Evolutionary conservation across 2,329 filamentous ascomycete species (phyloP).

Genomic region (Curvularia lunata): DNA sequence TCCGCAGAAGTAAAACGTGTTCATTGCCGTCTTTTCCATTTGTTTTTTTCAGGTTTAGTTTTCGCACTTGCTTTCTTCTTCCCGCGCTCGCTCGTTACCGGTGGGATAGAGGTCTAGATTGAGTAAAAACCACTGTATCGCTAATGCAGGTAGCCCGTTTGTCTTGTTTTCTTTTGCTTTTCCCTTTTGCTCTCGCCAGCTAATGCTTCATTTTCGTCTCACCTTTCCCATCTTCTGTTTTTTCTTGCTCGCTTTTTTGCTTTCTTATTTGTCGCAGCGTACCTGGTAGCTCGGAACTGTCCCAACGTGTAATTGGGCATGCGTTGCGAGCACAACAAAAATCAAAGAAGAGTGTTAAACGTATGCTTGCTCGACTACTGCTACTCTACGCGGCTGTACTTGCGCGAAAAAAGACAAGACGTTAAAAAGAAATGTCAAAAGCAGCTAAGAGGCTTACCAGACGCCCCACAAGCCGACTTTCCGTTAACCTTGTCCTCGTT

Average conservation of each 20-base stretch:
- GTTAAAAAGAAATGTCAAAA: neutral
- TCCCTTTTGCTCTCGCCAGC: neutral
- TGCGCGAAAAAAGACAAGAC: neutral
- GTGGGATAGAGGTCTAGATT: neutral
- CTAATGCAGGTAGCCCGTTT: conserved; percentile 6
- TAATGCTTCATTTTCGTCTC: neutral
- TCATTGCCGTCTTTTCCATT: neutral
- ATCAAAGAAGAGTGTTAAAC: neutral
- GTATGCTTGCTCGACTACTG: neutral
- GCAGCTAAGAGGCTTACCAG: neutral
- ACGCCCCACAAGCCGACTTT: neutral
- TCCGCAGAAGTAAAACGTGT: neutral
- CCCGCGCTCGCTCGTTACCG: neutral
- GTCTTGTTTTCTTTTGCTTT: neutral
- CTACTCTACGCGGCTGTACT: neutral
- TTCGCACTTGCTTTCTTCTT: neutral
- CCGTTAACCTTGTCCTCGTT: neutral
- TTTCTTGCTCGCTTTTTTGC: neutral
- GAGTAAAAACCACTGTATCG: neutral
- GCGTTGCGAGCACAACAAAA: neutral
- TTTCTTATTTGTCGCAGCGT: neutral
- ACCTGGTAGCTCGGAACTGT: neutral
- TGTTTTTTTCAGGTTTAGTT: neutral
- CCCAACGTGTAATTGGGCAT: neutral
- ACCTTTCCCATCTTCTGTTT: neutral